A percentile compares a stretch with the other conserved stretches of the same genome.
Conservation (phyloP, 2,329 filamentous ascomycete species). For the Pseudogymnoascus sp. region DNA sequence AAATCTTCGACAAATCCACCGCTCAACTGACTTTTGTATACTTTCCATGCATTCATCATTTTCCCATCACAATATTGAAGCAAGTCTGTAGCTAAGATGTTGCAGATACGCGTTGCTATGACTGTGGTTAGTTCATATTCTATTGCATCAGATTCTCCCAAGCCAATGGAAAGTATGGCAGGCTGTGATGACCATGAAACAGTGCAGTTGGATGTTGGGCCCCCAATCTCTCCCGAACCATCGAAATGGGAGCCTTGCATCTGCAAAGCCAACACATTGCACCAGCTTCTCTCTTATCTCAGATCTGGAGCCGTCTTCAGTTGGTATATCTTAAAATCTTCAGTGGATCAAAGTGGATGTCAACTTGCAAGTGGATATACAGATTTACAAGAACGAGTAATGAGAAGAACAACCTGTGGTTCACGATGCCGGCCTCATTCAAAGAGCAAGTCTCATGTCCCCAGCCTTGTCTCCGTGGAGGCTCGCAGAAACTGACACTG, state of each 20-base stretch:
- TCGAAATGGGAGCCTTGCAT: not conserved
- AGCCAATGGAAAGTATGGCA: not conserved
- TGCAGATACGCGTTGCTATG: not conserved
- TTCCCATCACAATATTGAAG: not conserved
- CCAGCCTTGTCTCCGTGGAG: not conserved
- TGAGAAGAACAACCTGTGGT: not conserved
- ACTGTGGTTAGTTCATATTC: not conserved
- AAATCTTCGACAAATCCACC: not conserved
- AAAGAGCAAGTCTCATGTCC: conserved; percentile 12
- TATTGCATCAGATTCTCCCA: not conserved
- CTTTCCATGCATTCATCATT: not conserved
- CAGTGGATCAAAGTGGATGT: not conserved
- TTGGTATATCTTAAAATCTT: not conserved
- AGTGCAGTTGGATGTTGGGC: not conserved
- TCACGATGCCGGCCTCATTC: conserved; percentile 15
- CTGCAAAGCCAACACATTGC: not conserved
- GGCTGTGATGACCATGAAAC: not conserved
- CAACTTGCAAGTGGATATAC: not conserved
- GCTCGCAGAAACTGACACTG: not conserved
- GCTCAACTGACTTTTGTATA: not conserved
- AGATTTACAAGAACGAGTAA: not conserved
- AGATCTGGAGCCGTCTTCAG: not conserved
- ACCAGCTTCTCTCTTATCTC: not conserved
- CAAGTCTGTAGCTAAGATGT: not conserved
- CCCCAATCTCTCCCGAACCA: not conserved